Base-by-base conservation (phyloP, 176 grass and related monocot genomes). In the Themeda triandra region DNA sequence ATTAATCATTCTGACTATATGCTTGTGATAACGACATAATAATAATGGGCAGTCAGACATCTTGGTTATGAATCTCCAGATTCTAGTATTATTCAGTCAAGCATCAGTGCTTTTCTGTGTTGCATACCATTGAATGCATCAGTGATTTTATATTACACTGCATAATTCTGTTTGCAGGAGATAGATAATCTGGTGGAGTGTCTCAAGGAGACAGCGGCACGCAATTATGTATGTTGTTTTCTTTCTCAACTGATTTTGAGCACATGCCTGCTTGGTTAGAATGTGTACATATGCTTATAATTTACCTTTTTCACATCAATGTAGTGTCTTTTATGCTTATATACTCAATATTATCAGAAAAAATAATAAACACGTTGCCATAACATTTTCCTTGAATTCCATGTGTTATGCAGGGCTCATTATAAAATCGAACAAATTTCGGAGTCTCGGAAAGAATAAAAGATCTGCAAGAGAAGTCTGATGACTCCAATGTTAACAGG, bases 171-270 rank as follows among this genome's bases (percentile, higher is more conserved):
- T 66, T 79, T 86, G 85, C 80, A 98, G 96, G 96, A 92, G 79
- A 87, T 89, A 21, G 89, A 98, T 77, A 80, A 74, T 84, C 89
- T 98, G 87, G 39, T 98, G 24, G 85, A 83, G 88, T 81, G 35
- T 35, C 93, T 98, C 18, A 90, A 92, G 70, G 89, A 95, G 33
- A 90, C 69, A 78, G 87, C 78, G 14, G 63, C 73, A 86, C 60
- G 15, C 63, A 85, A 78, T 71, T 72, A 92, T 91, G 96, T 97
- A 88, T 32, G 35, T 0, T 63, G 13, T 23, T 83, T 63, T 64
- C 64, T 42, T 83, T 39, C 23, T 64, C 49, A 53, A 44, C 64
- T 63, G n/a, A 25, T 64, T 17, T 29, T 31, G 35, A 29, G 37
- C 68, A 33, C 25, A 75, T 77, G 23, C 14, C 53, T 84, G 15